Percentiles rank a stretch among this genome's conserved stretches.
phyloP scores from a whole-genome alignment of 192 early-diverging fungal genomes.

The Entophlyctis helioformis region DNA sequence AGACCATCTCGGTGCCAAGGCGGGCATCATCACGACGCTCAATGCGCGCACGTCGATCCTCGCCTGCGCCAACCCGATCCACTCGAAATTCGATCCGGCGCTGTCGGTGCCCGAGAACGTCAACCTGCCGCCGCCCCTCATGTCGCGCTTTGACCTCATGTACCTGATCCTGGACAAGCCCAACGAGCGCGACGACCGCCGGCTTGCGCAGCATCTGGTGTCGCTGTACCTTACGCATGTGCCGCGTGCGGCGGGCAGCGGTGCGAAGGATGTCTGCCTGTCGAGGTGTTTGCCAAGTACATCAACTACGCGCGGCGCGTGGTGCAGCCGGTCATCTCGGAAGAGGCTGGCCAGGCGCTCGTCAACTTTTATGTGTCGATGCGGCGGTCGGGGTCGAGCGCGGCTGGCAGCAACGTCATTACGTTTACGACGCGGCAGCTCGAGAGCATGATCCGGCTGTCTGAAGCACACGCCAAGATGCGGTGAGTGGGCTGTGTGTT shows the following conservation, averaged over 20 bases:
- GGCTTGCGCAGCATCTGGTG: slow-evolving; percentile 80
- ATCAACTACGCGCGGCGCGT: slow-evolving; percentile 76
- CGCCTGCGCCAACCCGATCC: slow-evolving; percentile 88
- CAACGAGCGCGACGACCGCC: slow-evolving; percentile 73
- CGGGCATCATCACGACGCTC: slow-evolving; percentile 94
- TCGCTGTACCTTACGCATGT: slow-evolving; percentile 46
- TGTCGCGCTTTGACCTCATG: slow-evolving; percentile 91
- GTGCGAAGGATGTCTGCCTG: slow-evolving; percentile 27
- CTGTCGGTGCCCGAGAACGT: slow-evolving; percentile 78
- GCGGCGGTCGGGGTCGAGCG: slow-evolving; percentile 50
- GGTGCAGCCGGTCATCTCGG: slow-evolving; percentile 59
- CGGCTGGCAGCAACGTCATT: slow-evolving; percentile 20
- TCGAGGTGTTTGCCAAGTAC: slow-evolving; percentile 81
- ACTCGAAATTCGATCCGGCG: slow-evolving; percentile 76
- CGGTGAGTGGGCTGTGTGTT: slow-evolving; percentile 18
- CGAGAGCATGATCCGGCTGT: slow-evolving; percentile 93
- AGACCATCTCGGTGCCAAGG: slow-evolving; percentile 96
- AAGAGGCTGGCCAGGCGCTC: slow-evolving; percentile 63
- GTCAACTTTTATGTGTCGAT: slow-evolving; percentile 74
- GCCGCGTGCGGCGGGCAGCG: neutral
- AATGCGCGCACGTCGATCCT: slow-evolving; percentile 94
- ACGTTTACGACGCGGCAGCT: slow-evolving; percentile 91
- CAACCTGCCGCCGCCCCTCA: slow-evolving; percentile 81
- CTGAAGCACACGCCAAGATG: slow-evolving; percentile 89
- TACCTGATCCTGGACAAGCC: slow-evolving; percentile 85